These are phyloP conservation scores for Hansenula sp. DNA, from an alignment of 1,139 yeast species.

Conservation along the genomic window DNA sequence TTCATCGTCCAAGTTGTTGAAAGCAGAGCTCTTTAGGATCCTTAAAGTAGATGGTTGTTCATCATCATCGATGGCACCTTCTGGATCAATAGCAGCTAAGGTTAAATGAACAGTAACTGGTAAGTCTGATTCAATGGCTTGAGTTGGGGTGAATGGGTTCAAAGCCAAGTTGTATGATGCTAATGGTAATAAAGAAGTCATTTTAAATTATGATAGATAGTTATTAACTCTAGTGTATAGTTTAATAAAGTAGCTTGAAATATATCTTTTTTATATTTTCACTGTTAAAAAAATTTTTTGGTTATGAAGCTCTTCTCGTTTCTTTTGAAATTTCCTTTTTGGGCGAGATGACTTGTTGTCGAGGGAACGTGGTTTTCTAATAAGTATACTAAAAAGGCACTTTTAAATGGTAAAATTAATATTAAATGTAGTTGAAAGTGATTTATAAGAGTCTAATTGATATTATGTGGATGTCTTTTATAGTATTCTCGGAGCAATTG, in stretches of 20 bases:
- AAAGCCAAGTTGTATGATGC: slow-evolving; percentile 83
- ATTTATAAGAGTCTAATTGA: no score
- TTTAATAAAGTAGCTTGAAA: background rate
- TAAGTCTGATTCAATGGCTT: slow-evolving; percentile 80
- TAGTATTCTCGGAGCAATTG: no score
- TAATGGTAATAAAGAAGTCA: slow-evolving; percentile 74
- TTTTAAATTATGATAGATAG: slow-evolving; percentile 19
- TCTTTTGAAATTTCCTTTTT: slow-evolving; percentile 22
- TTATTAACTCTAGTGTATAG: no score
- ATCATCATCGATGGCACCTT: slow-evolving; percentile 69
- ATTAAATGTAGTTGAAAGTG: no score
- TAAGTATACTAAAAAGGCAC: no score
- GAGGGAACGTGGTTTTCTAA: slow-evolving; percentile 2
- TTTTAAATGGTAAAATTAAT: no score
- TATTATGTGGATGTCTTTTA: no score
- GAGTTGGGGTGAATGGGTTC: slow-evolving; percentile 80
- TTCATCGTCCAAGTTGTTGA: slow-evolving; percentile 43
- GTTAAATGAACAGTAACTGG: slow-evolving; percentile 90
- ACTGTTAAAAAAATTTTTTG: slow-evolving; percentile 5
- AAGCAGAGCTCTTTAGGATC: slow-evolving; percentile 67
- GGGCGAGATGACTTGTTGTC: slow-evolving; percentile 8
- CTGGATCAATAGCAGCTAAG: slow-evolving; percentile 94
- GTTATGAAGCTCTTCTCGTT: slow-evolving; percentile 9
- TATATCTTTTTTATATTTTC: background rate
- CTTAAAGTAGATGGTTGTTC: slow-evolving; percentile 85